Conservation (phyloP, 495 filamentous ascomycete genomes). For the Aspergillus funiculosus region DNA sequence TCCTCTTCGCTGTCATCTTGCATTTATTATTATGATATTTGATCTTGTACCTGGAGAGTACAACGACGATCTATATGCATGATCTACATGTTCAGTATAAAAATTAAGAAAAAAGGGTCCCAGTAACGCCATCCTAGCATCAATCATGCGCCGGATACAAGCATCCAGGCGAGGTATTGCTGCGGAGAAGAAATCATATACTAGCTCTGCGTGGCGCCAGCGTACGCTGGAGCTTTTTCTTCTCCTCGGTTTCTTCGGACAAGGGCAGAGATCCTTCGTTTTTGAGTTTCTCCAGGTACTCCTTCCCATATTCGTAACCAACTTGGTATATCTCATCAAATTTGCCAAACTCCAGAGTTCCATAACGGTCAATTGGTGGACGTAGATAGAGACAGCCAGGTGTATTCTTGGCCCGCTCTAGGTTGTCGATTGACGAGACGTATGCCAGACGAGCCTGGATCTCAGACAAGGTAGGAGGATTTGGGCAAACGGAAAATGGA, state of each 20-base stretch:
- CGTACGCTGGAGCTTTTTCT: conserved; percentile 80
- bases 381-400: conserved; percentile 91
- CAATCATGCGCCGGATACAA: no score
- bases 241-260: conserved; percentile 72
- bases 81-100: no score
- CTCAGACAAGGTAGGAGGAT: conserved; percentile 90
- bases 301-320: conserved; percentile 78
- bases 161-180: no score
- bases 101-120: no score
- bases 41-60: no score
- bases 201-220: conserved; percentile 92
- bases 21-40: no score
- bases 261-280: conserved; percentile 65
- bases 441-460: conserved; percentile 95
- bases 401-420: conserved; percentile 85
- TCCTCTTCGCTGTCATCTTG: no score
- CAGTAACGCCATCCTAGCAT: no score
- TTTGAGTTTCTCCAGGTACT: conserved; percentile 65
- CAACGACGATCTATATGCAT: no score
- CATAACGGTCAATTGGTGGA: conserved; percentile 87
- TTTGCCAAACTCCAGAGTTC: conserved; percentile 91
- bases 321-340: conserved; percentile 95
- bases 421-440: conserved; percentile 83
- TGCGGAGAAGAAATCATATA: conserved; percentile 46
- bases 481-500: conserved; percentile 77